Evolutionary conservation across 208 protist species (phyloP), one percentile per base, ranked within the genome.

Genomic region (Wallacemonas sp.): DNA sequence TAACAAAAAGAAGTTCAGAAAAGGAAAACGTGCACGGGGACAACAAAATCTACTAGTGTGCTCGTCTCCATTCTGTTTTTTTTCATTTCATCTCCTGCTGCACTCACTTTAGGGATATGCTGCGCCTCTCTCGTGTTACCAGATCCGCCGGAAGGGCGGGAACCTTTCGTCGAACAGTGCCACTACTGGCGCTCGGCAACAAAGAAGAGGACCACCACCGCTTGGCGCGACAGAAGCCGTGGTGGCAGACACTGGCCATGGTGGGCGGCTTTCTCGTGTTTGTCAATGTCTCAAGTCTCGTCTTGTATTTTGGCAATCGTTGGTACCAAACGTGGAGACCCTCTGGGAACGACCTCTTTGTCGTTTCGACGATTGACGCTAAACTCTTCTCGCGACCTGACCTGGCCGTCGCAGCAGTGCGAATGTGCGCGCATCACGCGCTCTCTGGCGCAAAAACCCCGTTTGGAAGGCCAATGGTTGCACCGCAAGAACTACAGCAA

Each of bases 401-500:
- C 48, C 68, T 96, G 44, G 81, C 87, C 2, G 87, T 93, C 14
- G 87, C 80, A 1, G 77, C 80, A 0, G 87, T 96, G 26, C 85
- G 86, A 0, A 93, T 93, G 87, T 58, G 84, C 32, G 44, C 88
- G 38, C 87, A 94, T 62, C 87, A 96, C 49, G 74, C 72, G 0
- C 73, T 96, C 2, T 86, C 73, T n/a, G 76, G 79, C 33, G 70
- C 82, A 6, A 76, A 82, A 55, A 94, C 83, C 5, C 90, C 90
- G 2, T 96, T 96, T 76, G 90, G 81, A 11, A 64, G 63, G 2
- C 90, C 90, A 1, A 93, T 96, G 65, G 90, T 96, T 14, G 87
- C 80, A 30, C 87, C 90, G 5, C 49, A 68, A 8, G 72, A 81
- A 29, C 77, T 85, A 44, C 57, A 65, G 24, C 34, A 68, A 9